Evolutionary conservation across 140 eudicot species (phyloP).

Genomic region (Artemisia princeps): DNA sequence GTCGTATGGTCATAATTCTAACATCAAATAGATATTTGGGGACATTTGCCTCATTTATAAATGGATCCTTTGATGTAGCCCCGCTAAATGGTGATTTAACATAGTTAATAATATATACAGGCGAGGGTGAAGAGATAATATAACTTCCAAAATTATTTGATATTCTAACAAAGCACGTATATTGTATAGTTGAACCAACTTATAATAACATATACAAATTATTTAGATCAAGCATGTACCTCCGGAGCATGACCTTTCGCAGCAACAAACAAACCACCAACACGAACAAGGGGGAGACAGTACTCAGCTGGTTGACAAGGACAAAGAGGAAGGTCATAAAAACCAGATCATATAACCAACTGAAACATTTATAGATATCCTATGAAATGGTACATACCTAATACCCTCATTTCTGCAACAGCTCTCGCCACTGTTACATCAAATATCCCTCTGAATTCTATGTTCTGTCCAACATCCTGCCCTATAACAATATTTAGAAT

Average conservation of each 20-base stretch:
- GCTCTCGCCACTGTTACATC: constrained; percentile 96
- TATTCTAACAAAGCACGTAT: constrained; percentile 11
- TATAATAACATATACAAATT: neutral
- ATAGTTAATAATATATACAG: neutral
- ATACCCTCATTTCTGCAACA: constrained; percentile 87
- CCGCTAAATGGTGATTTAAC: too few relatives aligned
- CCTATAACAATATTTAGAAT: constrained; percentile 38
- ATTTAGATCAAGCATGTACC: constrained; percentile 32
- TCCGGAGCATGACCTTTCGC: constrained; percentile 97
- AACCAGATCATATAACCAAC: constrained; percentile 3
- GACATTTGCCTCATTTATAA: constrained; percentile 15
- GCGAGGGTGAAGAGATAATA: neutral
- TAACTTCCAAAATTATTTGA: constrained; percentile 5
- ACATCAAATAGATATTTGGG: constrained; percentile 12
- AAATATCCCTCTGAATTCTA: constrained; percentile 67
- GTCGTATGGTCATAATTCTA: constrained; percentile 10
- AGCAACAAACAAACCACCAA: constrained; percentile 92
- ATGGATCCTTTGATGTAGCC: constrained; percentile 3
- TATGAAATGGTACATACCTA: constrained; percentile 42
- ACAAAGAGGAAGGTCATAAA: constrained; percentile 15
- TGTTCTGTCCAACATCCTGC: constrained; percentile 68
- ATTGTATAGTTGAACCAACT: neutral
- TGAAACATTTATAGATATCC: constrained; percentile 3
- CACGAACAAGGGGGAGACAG: constrained; percentile 91
- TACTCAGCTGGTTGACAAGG: constrained; percentile 61